Evolutionary conservation across 768 basidiomycete species (phyloP).

Genomic region (Dentipellis fragilis): DNA sequence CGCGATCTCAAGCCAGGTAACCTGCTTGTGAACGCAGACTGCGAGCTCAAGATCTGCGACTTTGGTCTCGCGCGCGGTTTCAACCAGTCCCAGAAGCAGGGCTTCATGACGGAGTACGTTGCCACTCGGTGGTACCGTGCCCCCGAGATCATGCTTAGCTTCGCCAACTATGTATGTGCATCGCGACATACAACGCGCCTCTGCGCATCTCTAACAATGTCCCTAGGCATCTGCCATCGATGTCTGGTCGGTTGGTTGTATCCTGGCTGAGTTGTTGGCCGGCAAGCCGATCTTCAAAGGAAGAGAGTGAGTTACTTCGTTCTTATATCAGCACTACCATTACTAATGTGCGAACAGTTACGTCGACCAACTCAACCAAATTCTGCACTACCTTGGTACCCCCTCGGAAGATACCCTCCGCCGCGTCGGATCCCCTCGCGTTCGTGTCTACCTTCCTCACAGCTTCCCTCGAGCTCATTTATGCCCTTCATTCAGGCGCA

Average conservation of each 20-base stretch:
- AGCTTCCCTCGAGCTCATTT: background rate
- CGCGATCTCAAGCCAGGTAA: slow-evolving; percentile 95
- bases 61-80: slow-evolving; percentile 95
- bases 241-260: slow-evolving; percentile 95
- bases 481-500: slow-evolving; percentile 54
- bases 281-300: slow-evolving; percentile 97
- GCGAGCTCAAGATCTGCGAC: slow-evolving; percentile 97
- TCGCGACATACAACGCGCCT: background rate
- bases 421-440: slow-evolving; percentile 90
- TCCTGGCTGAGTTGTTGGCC: slow-evolving; percentile 84
- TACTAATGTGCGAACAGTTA: slow-evolving; percentile 42
- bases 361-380: slow-evolving; percentile 97
- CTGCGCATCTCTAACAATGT: background rate
- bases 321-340: background rate
- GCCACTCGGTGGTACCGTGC: slow-evolving; percentile 99
- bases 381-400: slow-evolving; percentile 95
- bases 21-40: slow-evolving; percentile 94
- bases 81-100: slow-evolving; percentile 79
- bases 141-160: slow-evolving; percentile 98
- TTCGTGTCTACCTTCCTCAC: slow-evolving; percentile 25
- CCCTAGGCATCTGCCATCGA: slow-evolving; percentile 83
- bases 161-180: slow-evolving; percentile 77
- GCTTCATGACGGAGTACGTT: slow-evolving; percentile 99
- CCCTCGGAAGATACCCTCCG: slow-evolving; percentile 94
- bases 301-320: slow-evolving; percentile 60